Evolutionary conservation across 352 stramenopile species (phyloP).

Genomic region (Pythium volutum): DNA sequence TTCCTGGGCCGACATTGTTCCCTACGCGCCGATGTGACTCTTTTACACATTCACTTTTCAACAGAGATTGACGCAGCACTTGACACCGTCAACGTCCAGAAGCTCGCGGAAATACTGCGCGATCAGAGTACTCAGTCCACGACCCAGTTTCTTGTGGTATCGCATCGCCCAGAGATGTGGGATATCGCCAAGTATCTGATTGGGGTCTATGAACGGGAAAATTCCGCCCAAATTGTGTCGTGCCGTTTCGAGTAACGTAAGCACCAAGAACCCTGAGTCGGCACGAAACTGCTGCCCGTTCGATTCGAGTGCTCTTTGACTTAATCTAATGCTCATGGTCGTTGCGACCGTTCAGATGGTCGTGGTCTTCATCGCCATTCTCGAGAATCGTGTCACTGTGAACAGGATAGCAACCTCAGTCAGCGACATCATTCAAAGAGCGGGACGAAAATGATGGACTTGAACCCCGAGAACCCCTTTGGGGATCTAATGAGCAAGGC

Average conservation of each 20-base stretch:
- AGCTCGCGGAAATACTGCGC: slow-evolving; percentile 26
- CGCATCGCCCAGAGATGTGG: slow-evolving; percentile 39
- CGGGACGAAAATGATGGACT: slow-evolving; percentile 38
- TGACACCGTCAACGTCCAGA: slow-evolving; percentile 35
- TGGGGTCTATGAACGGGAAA: slow-evolving; percentile 30
- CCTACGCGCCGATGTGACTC: not conserved
- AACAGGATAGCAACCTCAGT: not conserved
- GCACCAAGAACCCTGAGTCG: not conserved
- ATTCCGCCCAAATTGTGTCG: slow-evolving; percentile 27
- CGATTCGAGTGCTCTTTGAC: not conserved
- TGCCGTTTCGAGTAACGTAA: slow-evolving; percentile 30
- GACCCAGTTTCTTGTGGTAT: slow-evolving; percentile 40
- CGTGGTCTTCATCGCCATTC: not conserved
- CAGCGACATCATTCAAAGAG: not conserved
- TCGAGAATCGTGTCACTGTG: not conserved
- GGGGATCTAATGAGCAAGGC: slow-evolving; percentile 83
- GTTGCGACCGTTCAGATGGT: slow-evolving; percentile 20
- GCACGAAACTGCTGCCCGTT: slow-evolving; percentile 21
- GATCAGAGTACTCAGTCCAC: slow-evolving; percentile 19
- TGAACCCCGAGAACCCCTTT: slow-evolving; percentile 71
- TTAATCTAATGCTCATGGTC: not conserved
- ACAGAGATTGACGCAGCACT: slow-evolving; percentile 41
- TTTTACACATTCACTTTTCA: not conserved
- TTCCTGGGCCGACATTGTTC: not conserved
- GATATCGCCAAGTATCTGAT: slow-evolving; percentile 23